A percentile compares a stretch with the other conserved stretches of the same genome.
phyloP scores from a whole-genome alignment of 192 early-diverging fungal species.

The Fimicolochytrium jonesii region DNA sequence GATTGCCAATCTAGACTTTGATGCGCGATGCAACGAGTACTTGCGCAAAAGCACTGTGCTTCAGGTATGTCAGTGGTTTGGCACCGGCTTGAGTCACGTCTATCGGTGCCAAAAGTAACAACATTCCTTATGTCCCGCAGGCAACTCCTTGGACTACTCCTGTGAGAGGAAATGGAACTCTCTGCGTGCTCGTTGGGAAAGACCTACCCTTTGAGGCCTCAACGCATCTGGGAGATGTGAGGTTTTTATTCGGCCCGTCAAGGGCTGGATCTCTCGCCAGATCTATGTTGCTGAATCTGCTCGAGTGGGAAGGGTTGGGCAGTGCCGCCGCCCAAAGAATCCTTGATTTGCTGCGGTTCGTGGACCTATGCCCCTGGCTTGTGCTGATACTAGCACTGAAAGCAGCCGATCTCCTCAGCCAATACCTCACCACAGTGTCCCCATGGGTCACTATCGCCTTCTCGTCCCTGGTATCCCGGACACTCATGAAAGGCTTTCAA shows the following conservation, averaged over 20 bases:
- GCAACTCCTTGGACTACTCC: background rate
- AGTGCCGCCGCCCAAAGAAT: background rate
- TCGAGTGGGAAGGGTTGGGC: background rate
- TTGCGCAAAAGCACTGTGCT: no score
- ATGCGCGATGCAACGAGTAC: conserved; percentile 20
- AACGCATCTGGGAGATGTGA: background rate
- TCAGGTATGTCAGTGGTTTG: no score
- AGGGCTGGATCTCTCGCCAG: background rate
- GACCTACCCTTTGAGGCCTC: background rate
- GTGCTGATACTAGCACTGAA: background rate
- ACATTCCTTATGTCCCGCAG: no score
- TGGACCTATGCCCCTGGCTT: background rate
- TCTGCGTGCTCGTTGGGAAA: background rate
- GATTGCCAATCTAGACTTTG: background rate
- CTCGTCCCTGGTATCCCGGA: conserved; percentile 2
- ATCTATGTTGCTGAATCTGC: background rate
- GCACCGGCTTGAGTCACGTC: no score
- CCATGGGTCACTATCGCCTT: conserved; percentile 15
- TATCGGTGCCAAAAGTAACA: no score
- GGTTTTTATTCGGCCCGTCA: background rate
- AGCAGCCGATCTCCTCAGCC: background rate
- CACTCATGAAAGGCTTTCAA: conserved; percentile 3
- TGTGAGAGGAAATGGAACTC: background rate
- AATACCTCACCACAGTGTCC: background rate
- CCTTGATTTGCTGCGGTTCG: background rate